Evolutionary conservation across 2,329 filamentous ascomycete genomes (phyloP), one percentile per base, ranked within the genome.

Genomic region (Neodidymelliopsis sp.): DNA sequence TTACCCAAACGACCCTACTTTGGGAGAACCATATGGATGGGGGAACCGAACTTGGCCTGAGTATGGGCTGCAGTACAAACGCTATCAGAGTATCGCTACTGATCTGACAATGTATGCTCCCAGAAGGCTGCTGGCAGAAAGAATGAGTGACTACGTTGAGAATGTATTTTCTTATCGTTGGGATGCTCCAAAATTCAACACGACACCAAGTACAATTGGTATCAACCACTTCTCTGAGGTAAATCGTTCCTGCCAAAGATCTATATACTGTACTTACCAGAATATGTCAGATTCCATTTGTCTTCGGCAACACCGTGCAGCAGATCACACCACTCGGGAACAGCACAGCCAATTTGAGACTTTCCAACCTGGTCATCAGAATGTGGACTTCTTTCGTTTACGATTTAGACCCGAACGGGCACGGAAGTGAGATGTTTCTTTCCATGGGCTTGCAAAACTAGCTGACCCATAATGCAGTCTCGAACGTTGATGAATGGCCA

Each of bases 11-110:
- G 60, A 68, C 29, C 79, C 80, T 1, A 74, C 77, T 22, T 57
- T 75, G 6, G 72, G 79, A 38, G 72, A 77, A 23, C 80, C 80
- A 0, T 74, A 66, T 38, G 62, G 62, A 2, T 66, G 63, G 63
- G 65, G 63, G 0, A 66, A 68, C 31, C 45, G 63, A 1, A 68
- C 62, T 10, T 68, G 65, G 65, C 65, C 65, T 0, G 54, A 67
- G 36, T 54, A 54, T 28, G 65, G 65, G 2, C 24, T 60, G 20
- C 65, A 68, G 38, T 68, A 57, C 38, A 68, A 68, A 27, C 35
- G 65, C 0, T 66, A 63, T 18, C 60, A 63, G 16, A 65, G 63
- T 27, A 66, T 67, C 11, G 63, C 65, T 3, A 65, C 61, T 3
- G 65, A 68, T 39, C 16, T 68, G 25, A 60, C 59, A 0, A 68